Evolutionary conservation across 1,284 basidiomycete species (phyloP), one percentile per base, ranked within the genome.

Genomic region (Sphagnurus paluster): DNA sequence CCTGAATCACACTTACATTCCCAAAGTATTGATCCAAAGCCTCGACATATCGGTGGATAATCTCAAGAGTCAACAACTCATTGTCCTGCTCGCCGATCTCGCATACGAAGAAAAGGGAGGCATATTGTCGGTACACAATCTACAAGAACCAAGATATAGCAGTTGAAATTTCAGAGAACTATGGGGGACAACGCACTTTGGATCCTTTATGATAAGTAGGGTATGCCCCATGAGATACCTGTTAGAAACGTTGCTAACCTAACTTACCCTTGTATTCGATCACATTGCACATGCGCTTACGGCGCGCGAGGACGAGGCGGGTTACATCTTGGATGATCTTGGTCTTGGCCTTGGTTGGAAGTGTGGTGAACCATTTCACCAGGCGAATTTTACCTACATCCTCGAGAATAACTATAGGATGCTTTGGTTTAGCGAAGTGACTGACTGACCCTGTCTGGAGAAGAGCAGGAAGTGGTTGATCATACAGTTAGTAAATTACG

Each of bases 321-420:
- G 97, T 99, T 19, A 99, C 96, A 66, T 99, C 97, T 75, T 99
- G 99, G 57, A 98, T 90, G 62, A 99, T 98, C 83, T 99, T 99
- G 48, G 85, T 82, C 73, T 99, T 99, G 55, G 78, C 78, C 72
- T 98, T 98, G 21, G 93, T 87, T 23, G 91, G 80, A 75, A 98
- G 83, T 1, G 97, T 98, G 36, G 88, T 87, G 69, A 96, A 99
- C 97, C 97, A 99, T 80, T 99, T 99, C 20, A 95, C 89, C 35
- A 99, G 83, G 50, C 97, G 87, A 46, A 99, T 91, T 77, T 99
- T 99, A 59, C 96, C 96, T 94, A 64, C 25, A 11, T n/a, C n/a
- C n/a, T n/a, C n/a, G n/a, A n/a, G n/a, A n/a, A n/a, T n/a, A n/a
- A n/a, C n/a, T n/a, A n/a, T n/a, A n/a, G n/a, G n/a, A 32, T 39